phyloP scores from a whole-genome alignment of 2,329 filamentous ascomycete species.

The Allantophomopsis cytisporea region DNA sequence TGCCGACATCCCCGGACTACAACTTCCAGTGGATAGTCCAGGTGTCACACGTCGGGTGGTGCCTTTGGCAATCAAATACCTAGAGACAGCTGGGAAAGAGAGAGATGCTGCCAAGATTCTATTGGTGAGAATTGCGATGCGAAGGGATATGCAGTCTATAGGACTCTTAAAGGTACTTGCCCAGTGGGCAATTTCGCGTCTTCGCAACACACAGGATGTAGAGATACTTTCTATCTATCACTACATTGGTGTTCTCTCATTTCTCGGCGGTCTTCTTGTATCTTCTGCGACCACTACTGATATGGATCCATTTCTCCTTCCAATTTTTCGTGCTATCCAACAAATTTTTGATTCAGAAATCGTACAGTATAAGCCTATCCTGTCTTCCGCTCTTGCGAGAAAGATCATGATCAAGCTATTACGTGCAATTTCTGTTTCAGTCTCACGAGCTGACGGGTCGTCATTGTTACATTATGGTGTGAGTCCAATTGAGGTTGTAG shows the following conservation, averaged over 20 bases:
- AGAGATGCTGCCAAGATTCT: constrained; percentile 76
- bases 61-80: constrained; percentile 55
- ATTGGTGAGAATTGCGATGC: constrained; percentile 68
- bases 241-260: constrained; percentile 67
- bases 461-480: constrained; percentile 5
- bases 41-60: constrained; percentile 58
- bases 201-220: constrained; percentile 31
- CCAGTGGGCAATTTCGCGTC: constrained; percentile 52
- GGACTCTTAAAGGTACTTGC: constrained; percentile 57
- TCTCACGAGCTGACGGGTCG: constrained; percentile 35
- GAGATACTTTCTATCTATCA: constrained; percentile 47
- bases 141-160: constrained; percentile 75
- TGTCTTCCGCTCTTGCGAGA: constrained; percentile 63
- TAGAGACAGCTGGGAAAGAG: constrained; percentile 71
- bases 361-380: constrained; percentile 36
- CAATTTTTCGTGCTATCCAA: constrained; percentile 53
- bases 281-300: constrained; percentile 61
- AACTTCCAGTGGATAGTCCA: constrained; percentile 48
- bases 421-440: constrained; percentile 56
- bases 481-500: constrained; percentile 39
- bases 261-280: constrained; percentile 60
- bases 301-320: constrained; percentile 50
- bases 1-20: constrained; percentile 30
- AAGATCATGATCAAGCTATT: constrained; percentile 80
- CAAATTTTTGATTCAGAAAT: constrained; percentile 38